Percentiles rank a stretch among this genome's conserved stretches.
phyloP scores from a whole-genome alignment of 805 yeast species.

The Metschnikowia continentalis region DNA sequence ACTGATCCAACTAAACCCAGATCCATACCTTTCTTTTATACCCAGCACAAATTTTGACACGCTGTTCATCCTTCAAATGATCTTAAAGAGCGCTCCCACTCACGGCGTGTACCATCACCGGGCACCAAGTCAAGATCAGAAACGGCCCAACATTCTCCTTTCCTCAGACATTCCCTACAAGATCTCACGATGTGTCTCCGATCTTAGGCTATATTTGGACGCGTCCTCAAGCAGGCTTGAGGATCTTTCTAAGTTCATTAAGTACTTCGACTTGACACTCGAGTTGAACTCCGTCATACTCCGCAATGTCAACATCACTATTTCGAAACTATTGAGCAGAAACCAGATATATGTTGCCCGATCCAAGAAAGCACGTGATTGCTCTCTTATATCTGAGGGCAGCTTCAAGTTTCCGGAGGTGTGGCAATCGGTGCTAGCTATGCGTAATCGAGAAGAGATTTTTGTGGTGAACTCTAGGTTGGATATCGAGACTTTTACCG shows the following conservation, averaged over 20 bases:
- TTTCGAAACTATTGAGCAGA: slow-evolving; percentile 32
- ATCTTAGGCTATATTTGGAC: slow-evolving; percentile 11
- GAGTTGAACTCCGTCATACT: slow-evolving; percentile 34
- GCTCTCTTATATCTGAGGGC: background rate
- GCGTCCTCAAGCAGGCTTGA: slow-evolving; percentile 13
- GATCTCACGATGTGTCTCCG: slow-evolving; percentile 17
- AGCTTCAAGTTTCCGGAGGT: slow-evolving; percentile 11
- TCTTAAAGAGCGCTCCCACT: background rate
- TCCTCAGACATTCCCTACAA: slow-evolving; percentile 33
- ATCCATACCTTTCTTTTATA: background rate
- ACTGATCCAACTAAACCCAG: background rate
- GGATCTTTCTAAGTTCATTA: slow-evolving; percentile 16
- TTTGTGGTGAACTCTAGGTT: slow-evolving; percentile 32
- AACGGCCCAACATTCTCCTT: slow-evolving; percentile 36
- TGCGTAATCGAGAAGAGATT: slow-evolving; percentile 21
- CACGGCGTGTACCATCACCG: slow-evolving; percentile 11
- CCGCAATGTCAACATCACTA: slow-evolving; percentile 25
- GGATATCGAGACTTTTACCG: slow-evolving; percentile 20
- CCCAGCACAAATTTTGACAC: background rate
- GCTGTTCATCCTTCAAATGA: background rate
- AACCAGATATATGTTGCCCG: slow-evolving; percentile 34
- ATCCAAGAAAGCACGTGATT: slow-evolving; percentile 5
- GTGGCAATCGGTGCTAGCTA: slow-evolving; percentile 12
- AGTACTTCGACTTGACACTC: slow-evolving; percentile 24
- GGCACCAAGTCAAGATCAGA: slow-evolving; percentile 22